A percentile compares a stretch with the other conserved stretches of the same genome.
phyloP scores from a whole-genome alignment of 2,329 filamentous ascomycete genomes.

The Ceratocystis alfenasii region DNA sequence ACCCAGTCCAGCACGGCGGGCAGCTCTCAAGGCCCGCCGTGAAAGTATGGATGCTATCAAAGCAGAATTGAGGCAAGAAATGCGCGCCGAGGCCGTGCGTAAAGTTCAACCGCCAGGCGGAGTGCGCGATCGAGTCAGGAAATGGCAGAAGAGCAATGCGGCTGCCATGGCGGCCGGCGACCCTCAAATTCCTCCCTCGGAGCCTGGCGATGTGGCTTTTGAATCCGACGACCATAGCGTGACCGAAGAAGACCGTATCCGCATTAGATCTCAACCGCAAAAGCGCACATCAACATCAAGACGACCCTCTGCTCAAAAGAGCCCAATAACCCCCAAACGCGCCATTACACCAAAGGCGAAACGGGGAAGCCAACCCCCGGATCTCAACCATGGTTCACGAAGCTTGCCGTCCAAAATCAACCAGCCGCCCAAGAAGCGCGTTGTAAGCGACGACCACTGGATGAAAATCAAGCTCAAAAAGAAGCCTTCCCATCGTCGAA shows the following conservation, averaged over 20 bases:
- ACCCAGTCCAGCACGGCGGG: conserved; percentile 43
- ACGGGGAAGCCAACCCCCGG: neutral
- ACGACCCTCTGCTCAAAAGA: conserved; percentile 23
- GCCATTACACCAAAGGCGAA: conserved; percentile 8
- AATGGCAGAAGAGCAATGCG: conserved; percentile 73
- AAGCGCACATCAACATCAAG: conserved; percentile 27
- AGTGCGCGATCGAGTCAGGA: conserved; percentile 67
- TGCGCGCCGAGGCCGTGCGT: conserved; percentile 38
- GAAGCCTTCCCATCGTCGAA: conserved; percentile 30
- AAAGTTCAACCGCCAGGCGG: conserved; percentile 51
- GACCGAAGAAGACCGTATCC: conserved; percentile 47
- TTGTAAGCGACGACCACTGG: conserved; percentile 91
- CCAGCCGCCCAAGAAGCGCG: conserved; percentile 70
- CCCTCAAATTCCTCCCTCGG: conserved; percentile 41
- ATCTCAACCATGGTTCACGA: conserved; percentile 19
- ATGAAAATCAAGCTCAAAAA: conserved; percentile 48
- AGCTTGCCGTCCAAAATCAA: conserved; percentile 30
- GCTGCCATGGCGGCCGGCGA: conserved; percentile 45
- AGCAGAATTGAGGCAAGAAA: conserved; percentile 33
- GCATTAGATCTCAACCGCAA: conserved; percentile 42
- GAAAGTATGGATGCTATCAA: conserved; percentile 50
- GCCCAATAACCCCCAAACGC: conserved; percentile 24
- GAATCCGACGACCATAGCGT: conserved; percentile 49
- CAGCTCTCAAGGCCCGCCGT: conserved; percentile 41
- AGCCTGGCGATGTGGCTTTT: conserved; percentile 50